Evolutionary conservation across 805 yeast genomes (phyloP).

Genomic region (Saturnispora sekii): DNA sequence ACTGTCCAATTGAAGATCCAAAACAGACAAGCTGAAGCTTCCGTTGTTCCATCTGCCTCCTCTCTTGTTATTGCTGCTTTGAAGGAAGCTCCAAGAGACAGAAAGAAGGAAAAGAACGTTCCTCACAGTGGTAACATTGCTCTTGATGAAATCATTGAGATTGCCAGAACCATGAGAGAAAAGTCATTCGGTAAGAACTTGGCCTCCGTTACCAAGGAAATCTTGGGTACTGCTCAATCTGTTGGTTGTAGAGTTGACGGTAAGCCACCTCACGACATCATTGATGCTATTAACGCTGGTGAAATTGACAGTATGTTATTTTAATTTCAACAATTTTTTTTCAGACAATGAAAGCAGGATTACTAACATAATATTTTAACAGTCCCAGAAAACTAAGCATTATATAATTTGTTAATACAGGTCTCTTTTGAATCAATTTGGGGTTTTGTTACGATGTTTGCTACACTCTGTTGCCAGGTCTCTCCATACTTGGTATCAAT

Average conservation of each 20-base stretch:
- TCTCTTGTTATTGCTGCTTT: constrained; percentile 97
- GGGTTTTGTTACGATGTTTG: constrained; percentile 40
- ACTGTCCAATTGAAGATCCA: constrained; percentile 98
- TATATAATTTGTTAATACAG: constrained; percentile 19
- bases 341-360: background rate
- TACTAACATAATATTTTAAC: constrained; percentile 9
- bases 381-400: constrained; percentile 64
- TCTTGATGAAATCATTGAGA: constrained; percentile 90
- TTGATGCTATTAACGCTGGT: constrained; percentile 97
- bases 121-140: constrained; percentile 99
- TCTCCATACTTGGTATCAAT: constrained; percentile 69
- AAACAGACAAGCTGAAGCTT: constrained; percentile 99
- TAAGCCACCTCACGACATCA: constrained; percentile 98
- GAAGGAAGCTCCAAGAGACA: constrained; percentile 99
- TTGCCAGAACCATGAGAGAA: constrained; percentile 95
- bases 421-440: constrained; percentile 2
- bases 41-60: constrained; percentile 99
- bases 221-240: constrained; percentile 99
- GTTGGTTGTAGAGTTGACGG: constrained; percentile 99
- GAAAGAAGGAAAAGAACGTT: constrained; percentile 99
- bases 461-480: constrained; percentile 87
- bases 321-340: constrained; percentile 1
- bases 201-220: constrained; percentile 96
- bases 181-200: constrained; percentile 97
- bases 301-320: constrained; percentile 64